These are phyloP conservation scores for Penicillium sp. DNA, from an alignment of 2,329 filamentous ascomycete species.

Conservation along the genomic window DNA sequence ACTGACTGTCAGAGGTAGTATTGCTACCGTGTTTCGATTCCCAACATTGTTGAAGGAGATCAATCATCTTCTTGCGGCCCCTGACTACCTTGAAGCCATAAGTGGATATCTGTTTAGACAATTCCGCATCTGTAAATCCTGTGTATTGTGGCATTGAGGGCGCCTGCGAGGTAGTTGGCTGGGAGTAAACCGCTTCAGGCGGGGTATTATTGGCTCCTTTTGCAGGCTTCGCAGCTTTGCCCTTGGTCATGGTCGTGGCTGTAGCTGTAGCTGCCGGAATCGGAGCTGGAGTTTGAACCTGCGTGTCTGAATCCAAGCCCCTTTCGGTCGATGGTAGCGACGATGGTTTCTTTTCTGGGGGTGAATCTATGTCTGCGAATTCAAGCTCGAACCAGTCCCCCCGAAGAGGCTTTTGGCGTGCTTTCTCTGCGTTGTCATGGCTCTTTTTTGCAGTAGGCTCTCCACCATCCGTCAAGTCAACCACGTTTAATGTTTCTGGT, in stretches of 20 bases:
- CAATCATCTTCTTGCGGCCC: constrained; percentile 67
- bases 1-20: constrained; percentile 9
- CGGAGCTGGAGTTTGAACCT: not conserved
- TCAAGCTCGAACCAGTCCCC: constrained; percentile 22
- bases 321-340: not conserved
- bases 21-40: constrained; percentile 51
- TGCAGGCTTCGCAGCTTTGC: not conserved
- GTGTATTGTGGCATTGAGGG: constrained; percentile 57
- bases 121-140: constrained; percentile 61
- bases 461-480: constrained; percentile 40
- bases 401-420: not conserved
- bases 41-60: constrained; percentile 70
- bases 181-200: not conserved
- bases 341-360: constrained; percentile 3
- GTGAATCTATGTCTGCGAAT: constrained; percentile 9
- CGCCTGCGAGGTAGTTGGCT: constrained; percentile 1
- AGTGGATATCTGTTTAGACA: constrained; percentile 60
- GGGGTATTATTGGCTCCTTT: not conserved
- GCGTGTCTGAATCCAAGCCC: not conserved
- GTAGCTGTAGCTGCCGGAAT: not conserved
- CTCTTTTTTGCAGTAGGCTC: constrained; percentile 8
- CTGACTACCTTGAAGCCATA: constrained; percentile 75
- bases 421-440: not conserved
- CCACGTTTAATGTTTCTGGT: constrained; percentile 61
- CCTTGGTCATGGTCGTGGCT: not conserved